Evolutionary conservation across 1,139 yeast genomes (phyloP).

Genomic region (Pichia sp.): DNA sequence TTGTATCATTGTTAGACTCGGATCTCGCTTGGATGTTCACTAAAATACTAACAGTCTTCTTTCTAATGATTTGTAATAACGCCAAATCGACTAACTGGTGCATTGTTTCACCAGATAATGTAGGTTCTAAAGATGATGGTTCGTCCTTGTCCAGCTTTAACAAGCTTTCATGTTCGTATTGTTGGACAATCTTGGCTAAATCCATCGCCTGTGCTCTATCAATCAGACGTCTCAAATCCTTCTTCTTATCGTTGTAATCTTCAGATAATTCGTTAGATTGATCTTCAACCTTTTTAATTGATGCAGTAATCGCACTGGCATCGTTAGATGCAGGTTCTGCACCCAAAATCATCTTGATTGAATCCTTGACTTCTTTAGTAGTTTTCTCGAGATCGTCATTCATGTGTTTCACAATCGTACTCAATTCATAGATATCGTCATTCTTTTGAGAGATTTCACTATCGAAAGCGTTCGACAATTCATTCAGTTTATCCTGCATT

Average conservation of each 20-base stretch:
- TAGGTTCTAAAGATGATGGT: neutral
- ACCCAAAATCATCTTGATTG: neutral
- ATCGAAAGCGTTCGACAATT: slow-evolving; percentile 56
- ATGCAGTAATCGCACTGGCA: too few relatives aligned
- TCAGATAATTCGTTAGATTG: slow-evolving; percentile 38
- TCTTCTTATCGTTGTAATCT: slow-evolving; percentile 36
- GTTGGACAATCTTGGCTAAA: slow-evolving; percentile 46
- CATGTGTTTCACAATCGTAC: slow-evolving; percentile 28
- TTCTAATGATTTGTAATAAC: slow-evolving; percentile 47
- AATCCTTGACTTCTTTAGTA: slow-evolving; percentile 18
- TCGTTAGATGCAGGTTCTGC: neutral
- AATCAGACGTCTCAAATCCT: slow-evolving; percentile 40
- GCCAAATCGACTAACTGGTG: slow-evolving; percentile 35
- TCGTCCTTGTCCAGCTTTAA: slow-evolving; percentile 21
- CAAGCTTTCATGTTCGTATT: slow-evolving; percentile 37
- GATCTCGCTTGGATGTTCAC: slow-evolving; percentile 42
- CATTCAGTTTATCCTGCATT: slow-evolving; percentile 47
- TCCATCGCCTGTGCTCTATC: slow-evolving; percentile 58
- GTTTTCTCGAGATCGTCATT: slow-evolving; percentile 29
- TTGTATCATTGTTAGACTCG: slow-evolving; percentile 46
- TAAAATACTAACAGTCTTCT: slow-evolving; percentile 42
- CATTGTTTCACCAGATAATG: neutral
- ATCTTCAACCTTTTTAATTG: slow-evolving; percentile 4
- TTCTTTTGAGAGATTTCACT: slow-evolving; percentile 50
- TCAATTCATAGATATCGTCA: slow-evolving; percentile 33